Evolutionary conservation across 2,329 filamentous ascomycete genomes (phyloP).

Genomic region (Mollisia scopiformis): DNA sequence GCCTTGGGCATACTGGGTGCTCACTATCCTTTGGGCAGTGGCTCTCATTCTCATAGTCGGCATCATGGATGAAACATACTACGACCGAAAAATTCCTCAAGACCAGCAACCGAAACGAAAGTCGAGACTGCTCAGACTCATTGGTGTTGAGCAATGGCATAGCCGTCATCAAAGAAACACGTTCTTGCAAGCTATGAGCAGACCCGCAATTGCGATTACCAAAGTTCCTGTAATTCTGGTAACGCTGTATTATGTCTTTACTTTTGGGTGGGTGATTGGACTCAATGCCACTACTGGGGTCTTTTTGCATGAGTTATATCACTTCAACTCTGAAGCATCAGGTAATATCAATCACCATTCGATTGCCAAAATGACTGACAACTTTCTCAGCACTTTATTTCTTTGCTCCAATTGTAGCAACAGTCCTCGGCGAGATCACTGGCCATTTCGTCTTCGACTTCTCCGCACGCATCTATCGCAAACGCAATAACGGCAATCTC

Average conservation of each 20-base stretch:
- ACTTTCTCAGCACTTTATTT: conserved; percentile 4
- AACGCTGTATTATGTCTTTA: conserved; percentile 42
- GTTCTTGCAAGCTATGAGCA: conserved; percentile 43
- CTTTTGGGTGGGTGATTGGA: conserved; percentile 54
- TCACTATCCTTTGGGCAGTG: conserved; percentile 43
- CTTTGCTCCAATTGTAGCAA: conserved; percentile 6
- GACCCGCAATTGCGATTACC: conserved; percentile 42
- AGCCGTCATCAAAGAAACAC: conserved; percentile 40
- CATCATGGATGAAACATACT: conserved; percentile 53
- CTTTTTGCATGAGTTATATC: conserved; percentile 52
- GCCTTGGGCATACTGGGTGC: conserved; percentile 52
- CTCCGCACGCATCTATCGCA: conserved; percentile 48
- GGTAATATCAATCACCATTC: not conserved
- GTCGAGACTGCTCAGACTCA: conserved; percentile 31
- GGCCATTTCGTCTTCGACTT: conserved; percentile 61
- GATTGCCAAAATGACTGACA: not conserved
- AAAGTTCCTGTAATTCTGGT: conserved; percentile 44
- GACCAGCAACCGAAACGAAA: conserved; percentile 39
- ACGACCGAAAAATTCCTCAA: conserved; percentile 45
- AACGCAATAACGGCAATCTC: conserved; percentile 51
- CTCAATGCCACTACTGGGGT: conserved; percentile 59
- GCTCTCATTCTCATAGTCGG: conserved; percentile 37
- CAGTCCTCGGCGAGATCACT: conserved; percentile 46
- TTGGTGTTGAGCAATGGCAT: conserved; percentile 35
- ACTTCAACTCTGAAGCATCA: conserved; percentile 38